These are phyloP conservation scores for Striga hermonthica DNA, from an alignment of 305 asterid genomes.

Conservation along the genomic window DNA sequence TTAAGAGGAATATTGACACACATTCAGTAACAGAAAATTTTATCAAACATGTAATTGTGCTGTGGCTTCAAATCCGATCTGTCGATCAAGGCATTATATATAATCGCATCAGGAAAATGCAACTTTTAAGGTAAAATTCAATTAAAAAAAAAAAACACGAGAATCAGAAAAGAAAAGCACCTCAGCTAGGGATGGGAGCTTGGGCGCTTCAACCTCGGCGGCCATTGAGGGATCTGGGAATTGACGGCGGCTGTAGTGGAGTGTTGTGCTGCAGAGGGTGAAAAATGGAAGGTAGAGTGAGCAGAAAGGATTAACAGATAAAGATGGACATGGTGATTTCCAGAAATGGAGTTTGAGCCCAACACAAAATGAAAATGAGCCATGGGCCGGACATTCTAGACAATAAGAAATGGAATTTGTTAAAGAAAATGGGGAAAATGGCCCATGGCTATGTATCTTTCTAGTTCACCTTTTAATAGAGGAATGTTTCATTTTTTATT, in stretches of 20 bases:
- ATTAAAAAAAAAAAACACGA: neutral
- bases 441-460: no score
- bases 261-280: conserved; percentile 8
- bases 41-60: conserved; percentile 16
- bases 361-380: conserved; percentile 12
- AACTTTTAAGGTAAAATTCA: conserved; percentile 13
- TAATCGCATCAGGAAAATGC: neutral
- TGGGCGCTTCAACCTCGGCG: conserved; percentile 41
- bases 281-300: conserved; percentile 12
- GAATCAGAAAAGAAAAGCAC: conserved; percentile 25
- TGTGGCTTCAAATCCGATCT: conserved; percentile 13
- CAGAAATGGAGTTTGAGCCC: conserved; percentile 8
- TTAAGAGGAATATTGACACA: neutral
- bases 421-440: no score
- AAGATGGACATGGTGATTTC: neutral
- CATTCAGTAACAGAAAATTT: neutral
- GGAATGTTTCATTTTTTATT: no score
- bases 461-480: no score
- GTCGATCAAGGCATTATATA: neutral
- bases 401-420: no score
- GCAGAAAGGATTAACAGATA: neutral
- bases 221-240: conserved; percentile 37
- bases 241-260: conserved; percentile 26
- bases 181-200: conserved; percentile 41
- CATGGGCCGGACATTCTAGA: conserved; percentile 11